These are phyloP conservation scores for Dendryphion nanum DNA, from an alignment of 2,329 filamentous ascomycete species.

Conservation along the genomic window DNA sequence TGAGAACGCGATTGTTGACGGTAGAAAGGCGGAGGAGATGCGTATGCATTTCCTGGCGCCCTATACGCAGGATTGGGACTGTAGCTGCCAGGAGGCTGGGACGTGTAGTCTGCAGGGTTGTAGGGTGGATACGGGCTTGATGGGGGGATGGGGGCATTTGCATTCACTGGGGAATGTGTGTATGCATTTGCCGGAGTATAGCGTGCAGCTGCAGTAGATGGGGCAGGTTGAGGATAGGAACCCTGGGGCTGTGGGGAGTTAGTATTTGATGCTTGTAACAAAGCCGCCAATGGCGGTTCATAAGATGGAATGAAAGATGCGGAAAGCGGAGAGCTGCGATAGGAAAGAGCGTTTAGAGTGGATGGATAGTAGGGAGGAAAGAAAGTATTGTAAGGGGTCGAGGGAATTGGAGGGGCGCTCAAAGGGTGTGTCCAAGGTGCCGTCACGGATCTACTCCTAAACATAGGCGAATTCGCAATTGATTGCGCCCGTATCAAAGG, in stretches of 20 bases:
- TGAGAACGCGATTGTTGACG: conserved; percentile 36
- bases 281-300: conserved; percentile 35
- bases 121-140: conserved; percentile 28
- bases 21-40: conserved; percentile 34
- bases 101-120: conserved; percentile 30
- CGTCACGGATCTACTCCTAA: conserved; percentile 14
- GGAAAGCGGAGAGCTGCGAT: conserved; percentile 28
- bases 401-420: too few relatives aligned
- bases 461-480: conserved; percentile 18
- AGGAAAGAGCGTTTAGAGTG: conserved; percentile 16
- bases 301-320: conserved; percentile 33
- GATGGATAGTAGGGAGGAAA: conserved; percentile 12
- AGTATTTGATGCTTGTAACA: conserved; percentile 31
- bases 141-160: conserved; percentile 14
- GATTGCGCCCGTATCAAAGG: conserved; percentile 16
- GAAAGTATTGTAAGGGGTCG: too few relatives aligned
- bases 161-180: conserved; percentile 24
- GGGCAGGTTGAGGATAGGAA: conserved; percentile 8
- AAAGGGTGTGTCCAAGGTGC: background rate
- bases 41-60: conserved; percentile 18
- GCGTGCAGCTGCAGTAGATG: conserved; percentile 22
- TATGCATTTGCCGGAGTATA: conserved; percentile 35
- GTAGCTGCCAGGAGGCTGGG: conserved; percentile 14
- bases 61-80: conserved; percentile 3
- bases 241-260: conserved; percentile 29